A percentile compares a stretch with the other conserved stretches of the same genome.
Conservation (phyloP, 2,329 filamentous ascomycete species). For the Pleoardoris graminearum region DNA sequence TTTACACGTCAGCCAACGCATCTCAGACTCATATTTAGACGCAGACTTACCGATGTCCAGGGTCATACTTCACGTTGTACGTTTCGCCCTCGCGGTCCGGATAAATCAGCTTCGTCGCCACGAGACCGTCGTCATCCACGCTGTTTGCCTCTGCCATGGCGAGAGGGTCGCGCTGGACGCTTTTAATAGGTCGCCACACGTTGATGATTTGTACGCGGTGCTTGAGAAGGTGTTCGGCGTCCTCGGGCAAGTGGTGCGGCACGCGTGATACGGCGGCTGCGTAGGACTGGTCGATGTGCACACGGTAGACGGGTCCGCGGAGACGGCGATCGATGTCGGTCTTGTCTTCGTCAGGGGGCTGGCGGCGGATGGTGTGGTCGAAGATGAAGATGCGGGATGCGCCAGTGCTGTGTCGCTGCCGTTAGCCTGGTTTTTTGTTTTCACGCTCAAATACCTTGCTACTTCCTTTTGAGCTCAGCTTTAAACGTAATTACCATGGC, state of each 20-base stretch:
- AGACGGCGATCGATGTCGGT: slow-evolving; percentile 28
- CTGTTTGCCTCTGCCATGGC: slow-evolving; percentile 36
- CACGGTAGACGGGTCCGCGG: slow-evolving; percentile 54
- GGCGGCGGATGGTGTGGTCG: slow-evolving; percentile 63
- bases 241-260: slow-evolving; percentile 35
- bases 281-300: slow-evolving; percentile 64
- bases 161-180: slow-evolving; percentile 37
- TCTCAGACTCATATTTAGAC: not conserved
- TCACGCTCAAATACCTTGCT: not conserved
- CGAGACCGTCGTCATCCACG: slow-evolving; percentile 33
- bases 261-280: slow-evolving; percentile 31
- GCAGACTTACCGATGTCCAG: slow-evolving; percentile 27
- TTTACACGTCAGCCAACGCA: slow-evolving; percentile 6
- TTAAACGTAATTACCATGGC: no score
- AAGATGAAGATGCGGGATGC: slow-evolving; percentile 63
- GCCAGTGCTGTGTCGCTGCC: slow-evolving; percentile 54
- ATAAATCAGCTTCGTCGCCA: slow-evolving; percentile 35
- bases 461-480: no score
- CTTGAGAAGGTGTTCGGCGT: slow-evolving; percentile 33
- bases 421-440: not conserved
- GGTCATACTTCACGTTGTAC: slow-evolving; percentile 31
- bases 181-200: slow-evolving; percentile 43
- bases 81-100: slow-evolving; percentile 37
- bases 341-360: slow-evolving; percentile 27
- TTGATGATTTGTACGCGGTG: slow-evolving; percentile 43